Conservation (phyloP, 176 grass and related monocot species). For the Avena atlantica region DNA sequence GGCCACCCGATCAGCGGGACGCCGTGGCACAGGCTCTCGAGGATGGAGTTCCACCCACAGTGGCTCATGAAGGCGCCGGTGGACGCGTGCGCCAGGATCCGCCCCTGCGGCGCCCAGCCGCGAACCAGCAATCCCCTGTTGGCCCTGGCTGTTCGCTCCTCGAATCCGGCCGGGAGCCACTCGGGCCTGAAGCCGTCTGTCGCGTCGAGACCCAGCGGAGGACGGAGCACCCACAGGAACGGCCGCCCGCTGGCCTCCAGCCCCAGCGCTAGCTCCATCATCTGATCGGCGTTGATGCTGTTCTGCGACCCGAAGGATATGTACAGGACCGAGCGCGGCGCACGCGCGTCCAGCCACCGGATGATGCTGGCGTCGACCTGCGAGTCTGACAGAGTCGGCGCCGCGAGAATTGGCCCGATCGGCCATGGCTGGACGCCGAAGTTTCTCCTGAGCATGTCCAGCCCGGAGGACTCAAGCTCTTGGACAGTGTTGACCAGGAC, state of each 20-base stretch:
- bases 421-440: conserved; percentile 32
- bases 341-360: conserved; percentile 55
- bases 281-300: conserved; percentile 56
- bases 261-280: conserved; percentile 58
- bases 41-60: conserved; percentile 77
- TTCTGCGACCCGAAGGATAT: conserved; percentile 70
- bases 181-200: conserved; percentile 41
- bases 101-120: conserved; percentile 63
- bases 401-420: conserved; percentile 53
- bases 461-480: conserved; percentile 57
- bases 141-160: conserved; percentile 28
- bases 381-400: neutral
- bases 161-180: conserved; percentile 71
- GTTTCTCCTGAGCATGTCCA: conserved; percentile 50
- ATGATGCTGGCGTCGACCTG: neutral
- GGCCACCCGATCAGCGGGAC: conserved; percentile 66
- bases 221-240: conserved; percentile 67
- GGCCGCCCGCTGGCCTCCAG: conserved; percentile 56
- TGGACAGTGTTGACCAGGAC: conserved; percentile 63
- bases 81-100: conserved; percentile 56
- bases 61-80: conserved; percentile 66
- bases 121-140: conserved; percentile 38
- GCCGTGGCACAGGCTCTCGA: conserved; percentile 56
- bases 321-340: conserved; percentile 60
- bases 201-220: conserved; percentile 52